Conservation (phyloP, 2,329 filamentous ascomycete genomes). For the Paradendryphiella salina region DNA sequence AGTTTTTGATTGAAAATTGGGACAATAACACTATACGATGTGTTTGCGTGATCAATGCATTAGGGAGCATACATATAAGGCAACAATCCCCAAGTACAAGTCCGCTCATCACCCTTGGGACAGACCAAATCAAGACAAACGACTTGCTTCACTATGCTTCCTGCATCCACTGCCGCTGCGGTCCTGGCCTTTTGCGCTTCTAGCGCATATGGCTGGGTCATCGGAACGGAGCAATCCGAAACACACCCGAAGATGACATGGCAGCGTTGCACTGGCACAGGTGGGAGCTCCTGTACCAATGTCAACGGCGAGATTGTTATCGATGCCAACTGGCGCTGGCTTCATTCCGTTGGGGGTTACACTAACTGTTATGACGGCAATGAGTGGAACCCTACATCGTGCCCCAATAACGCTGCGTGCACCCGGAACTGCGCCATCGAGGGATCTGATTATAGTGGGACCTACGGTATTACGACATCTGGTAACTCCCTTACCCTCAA, state of each 20-base stretch:
- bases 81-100: not conserved
- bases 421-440: conserved; percentile 45
- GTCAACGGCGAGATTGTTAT: conserved; percentile 44
- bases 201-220: conserved; percentile 40
- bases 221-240: conserved; percentile 45
- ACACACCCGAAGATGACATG: conserved; percentile 48
- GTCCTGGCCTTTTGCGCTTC: conserved; percentile 31
- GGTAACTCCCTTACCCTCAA: conserved; percentile 58
- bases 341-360: conserved; percentile 48
- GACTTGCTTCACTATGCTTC: conserved; percentile 21
- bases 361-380: conserved; percentile 48
- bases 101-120: not conserved
- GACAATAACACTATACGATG: too few species aligned
- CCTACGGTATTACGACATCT: conserved; percentile 56
- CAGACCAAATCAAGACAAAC: not conserved
- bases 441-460: conserved; percentile 48
- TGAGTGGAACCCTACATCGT: conserved; percentile 46
- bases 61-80: not conserved
- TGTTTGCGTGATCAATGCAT: not conserved
- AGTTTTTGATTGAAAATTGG: conserved; percentile 10
- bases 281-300: conserved; percentile 39
- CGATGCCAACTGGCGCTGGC: conserved; percentile 55
- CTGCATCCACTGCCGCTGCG: conserved; percentile 24
- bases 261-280: conserved; percentile 47
- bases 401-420: conserved; percentile 40